These are phyloP conservation scores for Chlorella sp. DNA, from an alignment of 139 green algal genomes.

Conservation along the genomic window DNA sequence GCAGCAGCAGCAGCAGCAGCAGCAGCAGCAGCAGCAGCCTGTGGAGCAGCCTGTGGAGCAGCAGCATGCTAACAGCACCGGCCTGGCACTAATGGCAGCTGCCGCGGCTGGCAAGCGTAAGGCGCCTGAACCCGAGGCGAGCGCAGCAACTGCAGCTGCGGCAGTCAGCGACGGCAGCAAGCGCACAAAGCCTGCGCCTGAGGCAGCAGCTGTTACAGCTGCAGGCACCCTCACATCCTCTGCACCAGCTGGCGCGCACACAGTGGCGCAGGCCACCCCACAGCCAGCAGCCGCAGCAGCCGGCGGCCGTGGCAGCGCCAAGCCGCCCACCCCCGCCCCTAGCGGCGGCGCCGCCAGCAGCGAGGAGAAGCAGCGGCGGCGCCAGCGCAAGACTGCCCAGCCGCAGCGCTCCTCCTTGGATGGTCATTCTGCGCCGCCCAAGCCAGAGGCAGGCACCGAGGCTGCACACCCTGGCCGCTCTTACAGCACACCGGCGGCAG, in stretches of 20 bases:
- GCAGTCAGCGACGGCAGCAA: not conserved
- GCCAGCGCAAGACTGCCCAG: not conserved
- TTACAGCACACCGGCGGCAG: not conserved
- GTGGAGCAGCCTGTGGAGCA: too few species aligned
- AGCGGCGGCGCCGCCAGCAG: not conserved
- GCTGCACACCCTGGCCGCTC: too few species aligned
- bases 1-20: too few species aligned
- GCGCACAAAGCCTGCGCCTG: too few species aligned
- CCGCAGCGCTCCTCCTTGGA: too few species aligned
- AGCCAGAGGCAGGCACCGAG: too few species aligned
- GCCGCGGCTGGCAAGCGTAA: not conserved
- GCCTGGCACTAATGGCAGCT: not conserved
- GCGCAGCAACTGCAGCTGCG: not conserved
- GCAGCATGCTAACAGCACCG: not conserved
- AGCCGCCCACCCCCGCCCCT: too few species aligned
- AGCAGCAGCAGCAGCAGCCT: too few species aligned
- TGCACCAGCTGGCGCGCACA: too few species aligned
- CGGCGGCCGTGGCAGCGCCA: not conserved
- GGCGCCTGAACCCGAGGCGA: not conserved
- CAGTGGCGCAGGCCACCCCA: not conserved
- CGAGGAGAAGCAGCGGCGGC: conserved; percentile 1
- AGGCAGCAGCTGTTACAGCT: too few species aligned
- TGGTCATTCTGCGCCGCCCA: too few species aligned
- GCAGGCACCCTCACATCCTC: too few species aligned
- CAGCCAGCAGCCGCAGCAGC: not conserved